These are phyloP conservation scores for Huntiella savannae DNA, from an alignment of 2,329 filamentous ascomycete genomes.

Conservation along the genomic window DNA sequence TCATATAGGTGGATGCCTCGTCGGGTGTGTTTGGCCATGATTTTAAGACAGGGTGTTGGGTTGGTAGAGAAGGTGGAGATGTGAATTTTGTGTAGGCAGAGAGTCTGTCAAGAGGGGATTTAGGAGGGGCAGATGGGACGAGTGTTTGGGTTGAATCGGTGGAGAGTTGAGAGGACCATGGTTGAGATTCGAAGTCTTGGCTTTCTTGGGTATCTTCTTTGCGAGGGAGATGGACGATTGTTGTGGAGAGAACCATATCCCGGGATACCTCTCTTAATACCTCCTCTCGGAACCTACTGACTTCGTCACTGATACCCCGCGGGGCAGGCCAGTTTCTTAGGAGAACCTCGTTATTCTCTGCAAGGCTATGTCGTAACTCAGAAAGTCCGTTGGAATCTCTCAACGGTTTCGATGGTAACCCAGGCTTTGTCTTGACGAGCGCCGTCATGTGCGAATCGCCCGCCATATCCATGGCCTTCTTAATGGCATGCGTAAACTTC, in stretches of 20 bases:
- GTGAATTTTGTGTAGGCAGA: neutral
- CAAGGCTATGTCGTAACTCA: no score
- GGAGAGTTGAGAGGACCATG: neutral
- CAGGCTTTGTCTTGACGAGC: no score
- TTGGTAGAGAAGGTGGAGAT: conserved; percentile 11
- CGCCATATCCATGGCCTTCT: no score
- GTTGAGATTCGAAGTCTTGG: neutral
- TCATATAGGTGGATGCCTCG: conserved; percentile 20
- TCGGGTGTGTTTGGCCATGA: conserved; percentile 24
- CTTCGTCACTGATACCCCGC: neutral
- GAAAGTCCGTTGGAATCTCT: no score
- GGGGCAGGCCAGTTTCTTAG: neutral
- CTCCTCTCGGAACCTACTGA: neutral
- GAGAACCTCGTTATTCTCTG: neutral
- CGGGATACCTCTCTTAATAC: neutral
- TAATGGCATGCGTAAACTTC: no score
- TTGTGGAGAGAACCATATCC: neutral
- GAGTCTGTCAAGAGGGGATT: neutral
- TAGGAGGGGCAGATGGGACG: neutral
- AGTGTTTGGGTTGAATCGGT: neutral
- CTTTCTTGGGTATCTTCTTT: no score
- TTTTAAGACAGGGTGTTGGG: conserved; percentile 17
- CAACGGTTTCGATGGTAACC: no score
- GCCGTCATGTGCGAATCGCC: no score
- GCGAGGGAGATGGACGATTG: neutral